Base-by-base conservation (phyloP, 2,329 filamentous ascomycete species). In the Sordariomycetes sp. region DNA sequence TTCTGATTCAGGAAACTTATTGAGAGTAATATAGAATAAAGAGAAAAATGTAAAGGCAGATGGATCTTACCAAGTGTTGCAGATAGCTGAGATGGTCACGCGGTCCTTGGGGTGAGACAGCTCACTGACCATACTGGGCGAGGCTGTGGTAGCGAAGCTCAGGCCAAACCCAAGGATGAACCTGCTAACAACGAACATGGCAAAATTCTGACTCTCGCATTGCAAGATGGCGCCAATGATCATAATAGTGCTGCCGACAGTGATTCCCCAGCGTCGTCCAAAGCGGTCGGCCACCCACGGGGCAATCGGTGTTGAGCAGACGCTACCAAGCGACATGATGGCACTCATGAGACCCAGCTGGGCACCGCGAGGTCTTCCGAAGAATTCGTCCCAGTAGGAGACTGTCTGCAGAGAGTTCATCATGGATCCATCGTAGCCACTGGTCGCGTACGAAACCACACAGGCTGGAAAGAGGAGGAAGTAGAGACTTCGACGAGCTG, bases 141-240 rank as follows among this genome's bases (percentile, higher is more conserved):
- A 65, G 0, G 64, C 61, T 18, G 70, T 66, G 27, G 69, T 72
- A 23, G 61, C 63, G 40, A 70, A 70, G 0, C 64, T 59, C 16
- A 72, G 60, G 4, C 72, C 71, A 20, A 72, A 68, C 3, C 72
- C 72, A 8, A 75, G 56, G 11, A 75, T 48, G 36, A 71, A 65
- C 36, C 71, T 61, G 17, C 67, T 61, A 6, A 68, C 54, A 23
- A 75, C 60, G 44, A 72, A 75, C 69, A 73, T 74, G 32, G 53
- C 68, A 38, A 54, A 44, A 25, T 47, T 49, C 16, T 37, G 34
- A 17, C 48, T 48, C 21, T 46, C 46, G 7, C 48, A 49, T 33
- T 60, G 56, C 1, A 61, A 19, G 12, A 53, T 42, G 0, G 48
- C 51, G 9, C 54, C 54, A 4, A 44, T 25, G 19, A 54, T 50